Percentiles rank a stretch among this genome's conserved stretches.
These are phyloP conservation scores for Diversispora epigaea DNA, from an alignment of 192 early-diverging fungal genomes.

Conservation along the genomic window DNA sequence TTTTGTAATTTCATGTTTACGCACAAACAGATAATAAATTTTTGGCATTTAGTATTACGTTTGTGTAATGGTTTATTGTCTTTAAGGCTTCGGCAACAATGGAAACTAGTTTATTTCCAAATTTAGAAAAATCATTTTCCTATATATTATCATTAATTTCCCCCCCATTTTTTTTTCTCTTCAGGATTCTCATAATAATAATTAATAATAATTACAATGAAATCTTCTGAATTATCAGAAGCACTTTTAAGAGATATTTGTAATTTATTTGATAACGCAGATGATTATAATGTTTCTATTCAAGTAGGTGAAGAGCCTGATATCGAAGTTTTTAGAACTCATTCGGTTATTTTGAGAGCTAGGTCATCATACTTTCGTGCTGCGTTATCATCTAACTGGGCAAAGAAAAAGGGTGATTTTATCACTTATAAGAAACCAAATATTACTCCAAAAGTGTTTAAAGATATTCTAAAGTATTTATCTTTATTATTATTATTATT, in stretches of 20 bases:
- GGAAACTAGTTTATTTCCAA: too few relatives aligned
- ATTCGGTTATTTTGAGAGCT: conserved; percentile 17
- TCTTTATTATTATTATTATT: too few relatives aligned
- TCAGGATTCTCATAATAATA: too few relatives aligned
- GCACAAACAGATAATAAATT: too few relatives aligned
- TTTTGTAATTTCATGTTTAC: too few relatives aligned
- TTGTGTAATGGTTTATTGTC: too few relatives aligned
- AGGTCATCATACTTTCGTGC: conserved; percentile 7
- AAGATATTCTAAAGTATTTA: background rate
- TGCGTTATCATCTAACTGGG: background rate
- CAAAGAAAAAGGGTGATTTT: background rate
- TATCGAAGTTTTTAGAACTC: background rate
- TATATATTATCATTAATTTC: too few relatives aligned
- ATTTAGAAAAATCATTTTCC: too few relatives aligned
- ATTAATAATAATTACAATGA: too few relatives aligned
- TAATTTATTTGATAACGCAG: conserved; percentile 7
- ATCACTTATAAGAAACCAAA: conserved; percentile 9
- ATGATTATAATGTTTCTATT: conserved; percentile 18
- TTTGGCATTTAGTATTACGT: too few relatives aligned
- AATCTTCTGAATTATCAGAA: background rate
- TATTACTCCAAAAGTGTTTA: conserved; percentile 9
- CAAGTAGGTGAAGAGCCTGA: conserved; percentile 19
- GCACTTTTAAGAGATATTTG: conserved; percentile 1
- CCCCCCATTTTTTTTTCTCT: too few relatives aligned
- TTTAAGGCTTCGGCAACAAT: too few relatives aligned